Percentiles rank a stretch among this genome's conserved stretches.
Evolutionary conservation across 352 stramenopile species (phyloP).

Genomic region (Globisporangium recalcitrans): DNA sequence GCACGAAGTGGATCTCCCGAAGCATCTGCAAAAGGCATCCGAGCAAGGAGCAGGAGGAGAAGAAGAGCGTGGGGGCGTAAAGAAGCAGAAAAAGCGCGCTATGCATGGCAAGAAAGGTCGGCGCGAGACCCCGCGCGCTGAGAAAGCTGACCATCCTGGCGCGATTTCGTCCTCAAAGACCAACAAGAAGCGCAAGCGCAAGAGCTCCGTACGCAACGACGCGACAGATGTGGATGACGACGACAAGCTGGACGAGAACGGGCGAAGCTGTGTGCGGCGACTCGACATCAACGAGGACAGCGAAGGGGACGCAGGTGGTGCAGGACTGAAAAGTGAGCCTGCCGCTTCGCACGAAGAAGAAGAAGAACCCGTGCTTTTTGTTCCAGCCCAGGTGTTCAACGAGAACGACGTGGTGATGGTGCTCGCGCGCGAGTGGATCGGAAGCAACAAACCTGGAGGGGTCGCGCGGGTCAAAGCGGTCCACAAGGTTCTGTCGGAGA

Average conservation of each 20-base stretch:
- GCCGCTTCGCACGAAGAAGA: constrained; percentile 12
- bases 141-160: constrained; percentile 5
- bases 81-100: constrained; percentile 13
- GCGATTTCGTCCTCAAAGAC: constrained; percentile 41
- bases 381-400: constrained; percentile 26
- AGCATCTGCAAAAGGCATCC: constrained; percentile 44
- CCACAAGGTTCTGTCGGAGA: constrained; percentile 20
- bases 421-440: constrained; percentile 42
- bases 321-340: constrained; percentile 17
- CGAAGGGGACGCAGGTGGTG: constrained; percentile 20
- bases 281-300: constrained; percentile 45
- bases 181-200: constrained; percentile 47
- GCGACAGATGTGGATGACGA: constrained; percentile 12
- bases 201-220: constrained; percentile 18
- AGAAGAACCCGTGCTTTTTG: not conserved
- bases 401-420: constrained; percentile 57
- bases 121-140: constrained; percentile 27
- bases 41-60: constrained; percentile 17
- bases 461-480: constrained; percentile 55
- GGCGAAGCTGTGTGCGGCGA: constrained; percentile 28
- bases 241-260: constrained; percentile 15
- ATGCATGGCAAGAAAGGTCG: constrained; percentile 20
- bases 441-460: constrained; percentile 67
- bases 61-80: constrained; percentile 11
- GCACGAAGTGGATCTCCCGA: constrained; percentile 55